phyloP scores from a whole-genome alignment of 495 filamentous ascomycete species.

The Hypoxylon crocopeplum region DNA sequence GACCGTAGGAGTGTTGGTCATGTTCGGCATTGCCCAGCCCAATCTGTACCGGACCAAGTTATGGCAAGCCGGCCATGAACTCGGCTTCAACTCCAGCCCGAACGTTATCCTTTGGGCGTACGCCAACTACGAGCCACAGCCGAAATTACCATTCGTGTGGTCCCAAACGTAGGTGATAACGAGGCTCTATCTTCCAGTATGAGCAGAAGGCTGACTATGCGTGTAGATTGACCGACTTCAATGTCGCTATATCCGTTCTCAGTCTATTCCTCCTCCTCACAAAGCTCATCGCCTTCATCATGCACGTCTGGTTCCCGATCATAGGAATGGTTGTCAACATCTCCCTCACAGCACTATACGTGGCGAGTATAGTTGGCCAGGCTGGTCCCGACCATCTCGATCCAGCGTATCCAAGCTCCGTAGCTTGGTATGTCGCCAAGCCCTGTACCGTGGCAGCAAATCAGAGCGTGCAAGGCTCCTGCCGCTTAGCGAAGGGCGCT shows the following conservation, averaged over 20 bases:
- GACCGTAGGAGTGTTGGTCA: conserved; percentile 72
- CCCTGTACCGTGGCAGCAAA: conserved; percentile 70
- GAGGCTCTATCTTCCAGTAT: conserved; percentile 6
- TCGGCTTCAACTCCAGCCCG: conserved; percentile 85
- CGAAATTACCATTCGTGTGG: conserved; percentile 78
- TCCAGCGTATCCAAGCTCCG: conserved; percentile 67
- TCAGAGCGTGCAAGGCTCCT: conserved; percentile 66
- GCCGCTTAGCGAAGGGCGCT: conserved; percentile 74
- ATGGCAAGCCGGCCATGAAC: conserved; percentile 80
- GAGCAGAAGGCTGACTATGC: conserved; percentile 17
- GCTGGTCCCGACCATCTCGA: conserved; percentile 83
- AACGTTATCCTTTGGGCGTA: conserved; percentile 73
- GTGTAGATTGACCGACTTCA: conserved; percentile 76
- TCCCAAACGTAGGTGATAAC: conserved; percentile 70
- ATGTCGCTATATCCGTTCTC: conserved; percentile 82
- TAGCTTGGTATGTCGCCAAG: conserved; percentile 85
- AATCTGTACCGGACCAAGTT: conserved; percentile 78
- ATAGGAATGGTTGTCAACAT: conserved; percentile 66
- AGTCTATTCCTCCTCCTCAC: conserved; percentile 70
- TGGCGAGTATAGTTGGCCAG: conserved; percentile 72
- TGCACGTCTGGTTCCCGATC: conserved; percentile 76
- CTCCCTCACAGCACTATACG: conserved; percentile 67
- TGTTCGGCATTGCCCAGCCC: conserved; percentile 83
- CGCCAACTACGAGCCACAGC: conserved; percentile 73
- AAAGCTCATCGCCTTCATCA: conserved; percentile 71